Base-by-base conservation (phyloP, 2,329 filamentous ascomycete genomes). In the Rhexocercosporidium sp. region DNA sequence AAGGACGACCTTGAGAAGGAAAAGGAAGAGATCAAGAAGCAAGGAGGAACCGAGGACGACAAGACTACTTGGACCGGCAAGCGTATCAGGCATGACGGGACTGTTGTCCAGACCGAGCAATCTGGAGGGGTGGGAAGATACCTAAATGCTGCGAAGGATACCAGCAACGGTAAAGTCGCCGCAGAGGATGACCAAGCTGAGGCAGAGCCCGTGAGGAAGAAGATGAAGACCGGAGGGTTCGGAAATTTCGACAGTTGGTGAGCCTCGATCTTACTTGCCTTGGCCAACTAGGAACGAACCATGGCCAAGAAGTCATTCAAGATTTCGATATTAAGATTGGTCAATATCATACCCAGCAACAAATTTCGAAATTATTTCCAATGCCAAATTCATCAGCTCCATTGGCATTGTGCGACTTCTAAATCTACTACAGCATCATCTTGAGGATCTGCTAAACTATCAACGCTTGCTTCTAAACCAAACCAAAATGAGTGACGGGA, bases 31-130 rank as follows among this genome's bases (percentile, higher is more conserved):
- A 82, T 92, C 12, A 83, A 83, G 75, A 82, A 82, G 65, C 82
- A 84, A 63, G 93, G 92, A 31, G 92, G 91, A 2, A 91, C 89
- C 1, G 95, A 96, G 63, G 95, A 97, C 75, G 94, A 98, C 75
- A 88, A 88, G 77, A 90, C 92, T 1, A 99, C 96, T 3, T 99
- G 96, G 96, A 98, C 96, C 3, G 96, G 96, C 3, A 99, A 98
- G 81, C 84, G 94, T 47, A 88, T 99, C 59, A 84, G 94, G 29
- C 85, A 83, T 1, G 88, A 91, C 74, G 91, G 89, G 0, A 87
- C 83, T 0, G 82, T 88, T 1, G 84, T 85, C 1, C 77, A 78
- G 31, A 78, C 76, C 16, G 79, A 80, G 31, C 78, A 79, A 16
- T 78, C 79, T 12, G 82, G 80, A 7, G 80, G 79, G 4, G 88